These are phyloP conservation scores for Stachybotrys elegans DNA, from an alignment of 2,329 filamentous ascomycete species.

Conservation along the genomic window DNA sequence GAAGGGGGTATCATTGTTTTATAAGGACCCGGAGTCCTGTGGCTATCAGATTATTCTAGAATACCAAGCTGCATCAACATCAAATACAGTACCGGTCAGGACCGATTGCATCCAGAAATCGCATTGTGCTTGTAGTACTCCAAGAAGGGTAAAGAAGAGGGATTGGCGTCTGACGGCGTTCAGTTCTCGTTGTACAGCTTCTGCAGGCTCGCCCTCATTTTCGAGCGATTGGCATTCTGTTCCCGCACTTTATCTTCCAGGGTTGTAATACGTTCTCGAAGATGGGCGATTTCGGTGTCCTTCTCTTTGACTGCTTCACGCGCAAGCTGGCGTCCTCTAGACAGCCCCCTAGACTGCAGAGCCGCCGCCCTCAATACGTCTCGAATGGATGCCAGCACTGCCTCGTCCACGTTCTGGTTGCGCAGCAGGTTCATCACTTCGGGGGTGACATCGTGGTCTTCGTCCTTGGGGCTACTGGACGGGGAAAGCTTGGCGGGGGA, in stretches of 20 bases:
- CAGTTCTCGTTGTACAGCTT: constrained; percentile 28
- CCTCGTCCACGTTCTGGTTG: constrained; percentile 32
- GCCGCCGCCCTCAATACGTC: constrained; percentile 49
- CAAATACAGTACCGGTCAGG: too few relatives aligned
- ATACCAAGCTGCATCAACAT: too few relatives aligned
- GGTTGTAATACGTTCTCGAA: constrained; percentile 30
- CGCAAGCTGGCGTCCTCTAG: constrained; percentile 60
- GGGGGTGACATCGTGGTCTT: constrained; percentile 30
- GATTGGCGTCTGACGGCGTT: too few relatives aligned
- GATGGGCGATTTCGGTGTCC: constrained; percentile 39
- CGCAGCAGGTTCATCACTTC: constrained; percentile 47
- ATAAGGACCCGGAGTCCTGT: too few relatives aligned
- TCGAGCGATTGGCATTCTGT: constrained; percentile 24
- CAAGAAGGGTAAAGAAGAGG: too few relatives aligned
- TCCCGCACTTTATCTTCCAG: constrained; percentile 32
- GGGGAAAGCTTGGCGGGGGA: constrained; percentile 10
- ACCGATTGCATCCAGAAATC: too few relatives aligned
- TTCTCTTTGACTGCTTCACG: constrained; percentile 57
- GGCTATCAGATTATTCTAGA: too few relatives aligned
- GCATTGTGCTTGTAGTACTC: too few relatives aligned
- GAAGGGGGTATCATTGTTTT: too few relatives aligned
- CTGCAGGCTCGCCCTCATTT: constrained; percentile 32
- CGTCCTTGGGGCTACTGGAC: constrained; percentile 11
- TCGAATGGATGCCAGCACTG: constrained; percentile 32
- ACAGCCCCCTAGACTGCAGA: constrained; percentile 54